These are phyloP conservation scores for Rhizopogon roseolus DNA, from an alignment of 768 basidiomycete species.

Conservation along the genomic window DNA sequence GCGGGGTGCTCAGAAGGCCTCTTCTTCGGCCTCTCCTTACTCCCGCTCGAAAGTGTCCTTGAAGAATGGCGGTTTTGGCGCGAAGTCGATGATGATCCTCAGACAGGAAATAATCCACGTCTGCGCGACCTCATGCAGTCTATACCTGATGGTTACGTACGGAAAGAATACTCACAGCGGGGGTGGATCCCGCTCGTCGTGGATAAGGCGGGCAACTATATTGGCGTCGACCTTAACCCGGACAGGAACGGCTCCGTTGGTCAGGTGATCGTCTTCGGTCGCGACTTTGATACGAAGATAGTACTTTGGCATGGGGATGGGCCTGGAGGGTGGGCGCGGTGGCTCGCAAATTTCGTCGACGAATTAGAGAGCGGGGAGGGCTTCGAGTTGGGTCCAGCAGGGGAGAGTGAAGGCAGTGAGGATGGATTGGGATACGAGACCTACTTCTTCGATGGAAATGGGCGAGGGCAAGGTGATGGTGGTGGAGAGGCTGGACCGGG, in stretches of 20 bases:
- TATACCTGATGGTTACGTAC: constrained; percentile 86
- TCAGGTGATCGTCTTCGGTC: constrained; percentile 97
- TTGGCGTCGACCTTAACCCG: constrained; percentile 93
- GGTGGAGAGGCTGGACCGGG: constrained; percentile 70
- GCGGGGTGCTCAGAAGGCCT: constrained; percentile 88
- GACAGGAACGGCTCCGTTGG: constrained; percentile 70
- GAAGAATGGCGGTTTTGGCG: constrained; percentile 98
- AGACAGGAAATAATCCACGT: constrained; percentile 72
- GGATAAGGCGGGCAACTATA: constrained; percentile 94
- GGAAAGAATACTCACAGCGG: constrained; percentile 83
- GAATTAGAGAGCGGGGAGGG: constrained; percentile 90
- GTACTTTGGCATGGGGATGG: constrained; percentile 93
- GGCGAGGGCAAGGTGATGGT: constrained; percentile 73
- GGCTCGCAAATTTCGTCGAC: constrained; percentile 87
- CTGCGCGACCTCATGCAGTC: constrained; percentile 80
- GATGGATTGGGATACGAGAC: constrained; percentile 83
- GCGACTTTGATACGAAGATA: constrained; percentile 97
- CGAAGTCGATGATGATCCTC: constrained; percentile 85
- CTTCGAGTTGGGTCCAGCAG: constrained; percentile 64
- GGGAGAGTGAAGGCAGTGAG: constrained; percentile 71
- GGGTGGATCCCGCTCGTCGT: constrained; percentile 96
- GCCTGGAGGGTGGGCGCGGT: constrained; percentile 88
- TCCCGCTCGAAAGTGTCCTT: constrained; percentile 89
- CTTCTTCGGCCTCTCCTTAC: constrained; percentile 91
- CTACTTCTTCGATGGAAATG: constrained; percentile 81